Conservation (phyloP, 2,329 filamentous ascomycete species). For the Colletotrichum camelliae region DNA sequence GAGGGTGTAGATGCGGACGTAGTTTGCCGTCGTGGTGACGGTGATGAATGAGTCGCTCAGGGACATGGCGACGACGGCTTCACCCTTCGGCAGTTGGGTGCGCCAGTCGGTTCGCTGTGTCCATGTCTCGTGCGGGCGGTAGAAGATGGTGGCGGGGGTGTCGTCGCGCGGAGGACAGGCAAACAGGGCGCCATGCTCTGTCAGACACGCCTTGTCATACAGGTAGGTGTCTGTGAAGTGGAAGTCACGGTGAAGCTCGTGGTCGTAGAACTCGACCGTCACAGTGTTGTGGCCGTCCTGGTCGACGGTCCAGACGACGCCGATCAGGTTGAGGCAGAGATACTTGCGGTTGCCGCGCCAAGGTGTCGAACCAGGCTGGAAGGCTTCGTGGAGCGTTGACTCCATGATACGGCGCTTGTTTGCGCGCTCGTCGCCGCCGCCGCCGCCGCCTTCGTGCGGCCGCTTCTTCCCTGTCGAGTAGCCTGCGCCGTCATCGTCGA, state of each 20-base stretch:
- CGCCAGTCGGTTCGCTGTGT: conserved; percentile 90
- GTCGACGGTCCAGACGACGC: conserved; percentile 96
- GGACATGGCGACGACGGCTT: conserved; percentile 86
- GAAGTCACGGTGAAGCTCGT: conserved; percentile 89
- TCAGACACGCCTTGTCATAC: conserved; percentile 94
- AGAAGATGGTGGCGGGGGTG: conserved; percentile 83
- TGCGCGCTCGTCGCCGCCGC: conserved; percentile 43
- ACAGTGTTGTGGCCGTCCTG: conserved; percentile 94
- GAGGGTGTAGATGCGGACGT: conserved; percentile 90
- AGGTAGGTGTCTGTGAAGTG: conserved; percentile 97
- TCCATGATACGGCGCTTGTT: conserved; percentile 56
- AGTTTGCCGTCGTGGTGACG: conserved; percentile 84
- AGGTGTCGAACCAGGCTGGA: conserved; percentile 93
- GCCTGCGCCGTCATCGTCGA: conserved; percentile 93
- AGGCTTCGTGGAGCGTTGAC: conserved; percentile 79
- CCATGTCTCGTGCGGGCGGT: conserved; percentile 97
- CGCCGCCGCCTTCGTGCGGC: conserved; percentile 43
- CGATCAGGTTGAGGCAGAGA: conserved; percentile 89
- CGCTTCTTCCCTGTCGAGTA: conserved; percentile 72
- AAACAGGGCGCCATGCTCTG: conserved; percentile 85
- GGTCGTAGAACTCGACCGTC: conserved; percentile 97
- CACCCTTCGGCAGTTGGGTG: conserved; percentile 84
- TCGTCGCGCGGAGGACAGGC: conserved; percentile 71
- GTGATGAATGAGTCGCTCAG: conserved; percentile 91
- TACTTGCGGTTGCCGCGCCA: conserved; percentile 96